Conservation (phyloP, 2,329 filamentous ascomycete genomes). For the Arthrobotrys sphaeroides region DNA sequence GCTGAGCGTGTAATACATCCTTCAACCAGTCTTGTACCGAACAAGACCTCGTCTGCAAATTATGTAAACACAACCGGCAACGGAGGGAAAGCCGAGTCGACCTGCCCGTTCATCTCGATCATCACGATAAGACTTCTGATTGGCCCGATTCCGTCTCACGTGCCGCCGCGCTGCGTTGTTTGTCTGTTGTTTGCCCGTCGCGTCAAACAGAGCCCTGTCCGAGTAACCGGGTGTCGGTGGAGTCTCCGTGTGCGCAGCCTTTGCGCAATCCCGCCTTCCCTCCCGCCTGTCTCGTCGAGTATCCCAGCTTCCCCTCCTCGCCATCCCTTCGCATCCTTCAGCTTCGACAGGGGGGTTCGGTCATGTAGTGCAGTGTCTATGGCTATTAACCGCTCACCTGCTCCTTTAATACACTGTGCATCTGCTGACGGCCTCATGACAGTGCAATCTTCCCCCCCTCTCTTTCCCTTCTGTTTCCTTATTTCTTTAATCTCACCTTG, state of each 20-base stretch:
- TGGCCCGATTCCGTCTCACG: not conserved
- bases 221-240: too few species aligned
- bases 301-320: slow-evolving; percentile 5
- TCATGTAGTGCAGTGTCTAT: not conserved
- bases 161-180: slow-evolving; percentile 22
- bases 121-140: too few species aligned
- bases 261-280: slow-evolving; percentile 49
- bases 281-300: slow-evolving; percentile 26
- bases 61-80: not conserved
- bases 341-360: slow-evolving; percentile 2
- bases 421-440: slow-evolving; percentile 1
- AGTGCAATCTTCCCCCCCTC: too few species aligned
- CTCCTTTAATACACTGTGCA: slow-evolving; percentile 13
- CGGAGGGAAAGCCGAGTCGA: slow-evolving; percentile 4
- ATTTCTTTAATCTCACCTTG: not conserved
- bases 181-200: slow-evolving; percentile 16
- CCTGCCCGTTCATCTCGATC: not conserved
- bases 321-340: not conserved
- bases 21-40: too few species aligned
- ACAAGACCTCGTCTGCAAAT: too few species aligned
- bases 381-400: not conserved
- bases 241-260: slow-evolving; percentile 9
- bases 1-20: not conserved
- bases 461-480: slow-evolving; percentile 3
- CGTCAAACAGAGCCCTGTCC: slow-evolving; percentile 29